phyloP scores from a whole-genome alignment of 768 basidiomycete genomes.

The Termitomyces sp. region DNA sequence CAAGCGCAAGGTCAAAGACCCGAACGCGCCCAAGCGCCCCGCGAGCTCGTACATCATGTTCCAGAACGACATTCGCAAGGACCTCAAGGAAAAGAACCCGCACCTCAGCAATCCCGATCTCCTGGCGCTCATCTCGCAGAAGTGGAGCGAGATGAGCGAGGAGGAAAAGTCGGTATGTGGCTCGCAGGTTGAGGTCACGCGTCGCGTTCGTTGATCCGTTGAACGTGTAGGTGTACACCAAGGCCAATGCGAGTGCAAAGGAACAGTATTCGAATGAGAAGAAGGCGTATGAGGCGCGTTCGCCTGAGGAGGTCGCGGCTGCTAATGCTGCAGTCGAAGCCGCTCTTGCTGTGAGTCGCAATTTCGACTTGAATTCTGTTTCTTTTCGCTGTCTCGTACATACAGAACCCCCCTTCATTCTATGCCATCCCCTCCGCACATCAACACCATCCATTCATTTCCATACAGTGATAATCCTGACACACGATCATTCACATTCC shows the following conservation, averaged over 20 bases:
- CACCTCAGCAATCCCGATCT: conserved; percentile 68
- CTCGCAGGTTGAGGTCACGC: conserved; percentile 9
- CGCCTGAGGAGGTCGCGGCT: conserved; percentile 44
- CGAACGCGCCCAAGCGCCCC: conserved; percentile 92
- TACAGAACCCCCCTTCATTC: not conserved
- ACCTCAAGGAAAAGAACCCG: conserved; percentile 65
- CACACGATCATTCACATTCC: no score
- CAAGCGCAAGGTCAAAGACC: conserved; percentile 78
- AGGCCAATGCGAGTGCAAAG: conserved; percentile 57
- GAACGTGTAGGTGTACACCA: conserved; percentile 45
- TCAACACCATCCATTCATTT: no score
- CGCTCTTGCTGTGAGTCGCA: conserved; percentile 33
- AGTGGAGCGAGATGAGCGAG: conserved; percentile 67
- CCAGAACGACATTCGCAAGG: conserved; percentile 85
- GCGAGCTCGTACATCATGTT: conserved; percentile 91
- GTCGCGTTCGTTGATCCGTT: not conserved
- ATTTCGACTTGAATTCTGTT: no score
- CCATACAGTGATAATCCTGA: no score
- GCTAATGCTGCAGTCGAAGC: conserved; percentile 42
- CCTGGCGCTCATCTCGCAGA: conserved; percentile 63
- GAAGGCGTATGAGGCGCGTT: conserved; percentile 57
- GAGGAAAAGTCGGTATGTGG: conserved; percentile 72
- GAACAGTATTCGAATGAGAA: conserved; percentile 61
- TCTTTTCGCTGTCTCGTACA: no score
- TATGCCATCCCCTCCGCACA: no score